A percentile compares a stretch with the other conserved stretches of the same genome.
phyloP scores from a whole-genome alignment of 306 rosid genomes.

The Acacia crassicarpa region DNA sequence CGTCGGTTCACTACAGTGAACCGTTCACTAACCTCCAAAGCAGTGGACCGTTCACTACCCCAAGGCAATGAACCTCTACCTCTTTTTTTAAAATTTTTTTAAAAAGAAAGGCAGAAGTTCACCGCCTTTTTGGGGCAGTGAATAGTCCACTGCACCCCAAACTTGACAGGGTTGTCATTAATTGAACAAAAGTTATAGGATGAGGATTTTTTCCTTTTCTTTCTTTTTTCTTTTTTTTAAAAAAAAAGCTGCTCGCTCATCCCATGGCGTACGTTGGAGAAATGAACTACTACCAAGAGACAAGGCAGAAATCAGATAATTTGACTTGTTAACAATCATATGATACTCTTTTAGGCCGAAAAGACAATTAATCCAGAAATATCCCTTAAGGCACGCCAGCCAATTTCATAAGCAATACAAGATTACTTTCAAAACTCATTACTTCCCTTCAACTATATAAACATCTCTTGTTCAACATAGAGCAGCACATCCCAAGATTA shows the following conservation, averaged over 20 bases:
- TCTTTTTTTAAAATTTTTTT: too few species aligned
- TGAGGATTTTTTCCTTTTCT: too few species aligned
- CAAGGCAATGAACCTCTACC: too few species aligned
- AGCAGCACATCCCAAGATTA: neutral
- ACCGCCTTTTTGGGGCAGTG: too few species aligned
- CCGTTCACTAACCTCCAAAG: too few species aligned
- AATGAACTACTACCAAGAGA: neutral
- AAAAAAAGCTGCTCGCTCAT: neutral
- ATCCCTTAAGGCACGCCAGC: constrained; percentile 20
- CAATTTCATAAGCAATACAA: neutral
- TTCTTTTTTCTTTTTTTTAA: neutral
- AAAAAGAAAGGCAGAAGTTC: too few species aligned
- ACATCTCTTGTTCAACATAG: neutral
- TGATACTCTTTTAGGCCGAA: constrained; percentile 8
- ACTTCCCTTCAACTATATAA: constrained; percentile 26
- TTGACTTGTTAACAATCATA: neutral
- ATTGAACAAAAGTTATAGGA: neutral
- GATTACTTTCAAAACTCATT: neutral
- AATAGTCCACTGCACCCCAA: too few species aligned
- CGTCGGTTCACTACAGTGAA: too few species aligned
- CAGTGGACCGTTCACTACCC: too few species aligned
- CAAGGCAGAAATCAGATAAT: constrained; percentile 9
- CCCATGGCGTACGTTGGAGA: constrained; percentile 1
- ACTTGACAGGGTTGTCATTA: neutral
- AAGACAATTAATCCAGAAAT: neutral